Percentiles rank a stretch among this genome's conserved stretches.
phyloP scores from a whole-genome alignment of 2,329 filamentous ascomycete genomes.

The Penicillium rolfsii region DNA sequence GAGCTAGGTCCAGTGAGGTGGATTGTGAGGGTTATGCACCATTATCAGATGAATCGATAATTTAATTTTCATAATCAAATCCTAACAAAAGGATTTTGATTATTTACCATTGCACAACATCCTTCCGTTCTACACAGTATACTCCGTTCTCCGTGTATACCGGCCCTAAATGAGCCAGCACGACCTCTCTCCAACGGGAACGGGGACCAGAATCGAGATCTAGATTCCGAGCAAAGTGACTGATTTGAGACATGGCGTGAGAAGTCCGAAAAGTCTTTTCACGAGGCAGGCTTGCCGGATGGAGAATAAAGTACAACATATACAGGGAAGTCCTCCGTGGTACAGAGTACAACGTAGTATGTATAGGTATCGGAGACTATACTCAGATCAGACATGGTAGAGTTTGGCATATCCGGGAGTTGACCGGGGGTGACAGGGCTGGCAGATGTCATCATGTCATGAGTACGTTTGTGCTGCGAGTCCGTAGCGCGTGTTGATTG shows the following conservation, averaged over 20 bases:
- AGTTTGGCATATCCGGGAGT: neutral
- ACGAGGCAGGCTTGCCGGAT: neutral
- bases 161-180: too few species aligned
- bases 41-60: neutral
- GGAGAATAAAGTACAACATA: neutral
- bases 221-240: neutral
- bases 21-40: neutral
- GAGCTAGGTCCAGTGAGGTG: neutral
- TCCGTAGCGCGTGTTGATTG: slow-evolving; percentile 6
- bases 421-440: neutral
- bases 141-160: neutral
- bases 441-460: slow-evolving; percentile 9
- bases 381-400: neutral
- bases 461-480: slow-evolving; percentile 17
- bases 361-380: neutral
- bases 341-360: neutral
- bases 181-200: neutral
- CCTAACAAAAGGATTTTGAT: neutral
- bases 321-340: neutral
- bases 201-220: neutral
- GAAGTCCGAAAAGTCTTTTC: neutral
- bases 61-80: neutral
- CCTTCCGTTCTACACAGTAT: neutral
- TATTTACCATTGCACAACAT: neutral
- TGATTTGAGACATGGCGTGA: neutral